A percentile compares a stretch with the other conserved stretches of the same genome.
phyloP scores from a whole-genome alignment of 2,329 filamentous ascomycete species.

The Xylariaceae sp. region DNA sequence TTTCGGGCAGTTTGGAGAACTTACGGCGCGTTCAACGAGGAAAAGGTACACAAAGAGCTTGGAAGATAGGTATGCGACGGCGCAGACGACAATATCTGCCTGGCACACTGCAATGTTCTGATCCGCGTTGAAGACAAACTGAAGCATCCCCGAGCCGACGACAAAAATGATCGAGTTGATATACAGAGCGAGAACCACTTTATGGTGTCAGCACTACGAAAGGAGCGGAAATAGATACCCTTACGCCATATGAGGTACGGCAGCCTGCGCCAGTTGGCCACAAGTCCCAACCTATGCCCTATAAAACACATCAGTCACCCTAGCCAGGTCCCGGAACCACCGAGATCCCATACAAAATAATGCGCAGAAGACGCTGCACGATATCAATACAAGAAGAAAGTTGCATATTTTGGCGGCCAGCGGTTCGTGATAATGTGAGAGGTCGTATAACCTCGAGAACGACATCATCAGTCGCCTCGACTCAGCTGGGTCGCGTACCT shows the following conservation, averaged over 20 bases:
- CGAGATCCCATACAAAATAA: background rate
- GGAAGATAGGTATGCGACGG: background rate
- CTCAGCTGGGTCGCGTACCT: too few relatives aligned
- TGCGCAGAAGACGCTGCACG: background rate
- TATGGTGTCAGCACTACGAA: background rate
- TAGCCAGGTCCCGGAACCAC: background rate
- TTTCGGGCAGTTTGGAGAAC: background rate
- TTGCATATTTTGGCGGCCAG: background rate
- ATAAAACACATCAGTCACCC: background rate
- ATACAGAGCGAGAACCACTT: background rate
- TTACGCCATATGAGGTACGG: background rate
- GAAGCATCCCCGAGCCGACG: background rate
- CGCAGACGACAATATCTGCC: background rate
- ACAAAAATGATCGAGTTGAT: background rate
- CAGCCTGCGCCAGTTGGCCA: background rate
- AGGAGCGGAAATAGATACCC: background rate
- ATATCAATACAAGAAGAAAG: background rate
- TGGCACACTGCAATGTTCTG: background rate
- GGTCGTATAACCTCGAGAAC: background rate
- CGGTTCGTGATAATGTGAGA: background rate
- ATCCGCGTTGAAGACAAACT: background rate
- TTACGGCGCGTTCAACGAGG: background rate
- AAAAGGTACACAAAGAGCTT: constrained; percentile 1
- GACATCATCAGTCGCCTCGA: too few relatives aligned
- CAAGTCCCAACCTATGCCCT: background rate